Evolutionary conservation across 208 protist species (phyloP), one percentile per base, ranked within the genome.

Genomic region (Phytomonas serpens): DNA sequence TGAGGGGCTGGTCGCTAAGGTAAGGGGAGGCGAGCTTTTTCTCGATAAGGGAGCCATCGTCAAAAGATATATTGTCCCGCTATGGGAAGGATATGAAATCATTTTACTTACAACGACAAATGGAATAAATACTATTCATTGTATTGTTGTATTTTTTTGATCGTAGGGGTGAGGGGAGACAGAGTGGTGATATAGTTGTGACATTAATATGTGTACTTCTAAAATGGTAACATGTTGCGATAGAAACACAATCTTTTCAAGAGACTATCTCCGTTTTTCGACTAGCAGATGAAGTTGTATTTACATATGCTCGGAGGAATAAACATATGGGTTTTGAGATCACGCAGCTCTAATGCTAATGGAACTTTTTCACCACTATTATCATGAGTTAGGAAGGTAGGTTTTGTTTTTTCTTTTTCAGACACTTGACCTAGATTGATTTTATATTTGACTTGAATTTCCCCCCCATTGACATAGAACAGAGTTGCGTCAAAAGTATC

Each of bases 301-400:
- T 1, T 27, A 27, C 47, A 27, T 27, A 3, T 57, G 1, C 23
- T 57, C 23, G 14, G 14, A 52, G 23, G 42, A 19, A 52, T 52
- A 2, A 7, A 52, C 4, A 52, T 19, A 16, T 7, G 11, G 4
- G 4, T 40, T 40, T 47, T 32, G 0, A 38, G 74, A 62, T 38
- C 40, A 67, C 61, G 31, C 32, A 64, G 47, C 14, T 40, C 3
- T 40, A 42, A 66, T 71, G 27, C 71, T 64, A 52, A 31, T 34
- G 10, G 31, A 57, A 10, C 14, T 76, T 66, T 51, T 42, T 75
- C 40, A 47, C 32, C 73, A 33, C n/a, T 19, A 73, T 67, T 66
- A 38, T 57, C 5, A 0, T 38, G 36, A 34, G 31, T 61, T 74
- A 36, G 51, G n/a, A 27, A 27, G 27, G n/a, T 47, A 65, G 23